Evolutionary conservation across 768 basidiomycete species (phyloP).

Genomic region (Hericium rajendrae): DNA sequence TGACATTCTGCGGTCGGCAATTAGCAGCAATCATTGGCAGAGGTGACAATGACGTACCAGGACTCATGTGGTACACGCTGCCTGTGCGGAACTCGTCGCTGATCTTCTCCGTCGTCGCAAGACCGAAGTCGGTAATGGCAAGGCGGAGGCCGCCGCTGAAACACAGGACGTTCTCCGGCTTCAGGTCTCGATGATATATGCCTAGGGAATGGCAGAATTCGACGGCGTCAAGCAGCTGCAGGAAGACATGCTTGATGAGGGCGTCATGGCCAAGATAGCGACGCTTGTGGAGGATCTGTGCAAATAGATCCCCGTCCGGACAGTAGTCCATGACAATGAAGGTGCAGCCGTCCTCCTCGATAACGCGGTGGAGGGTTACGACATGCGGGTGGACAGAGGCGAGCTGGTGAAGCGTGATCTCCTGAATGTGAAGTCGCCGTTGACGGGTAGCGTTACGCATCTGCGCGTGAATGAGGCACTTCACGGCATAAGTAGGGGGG

Average conservation of each 20-base stretch:
- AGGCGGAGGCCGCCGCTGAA: slow-evolving; percentile 68
- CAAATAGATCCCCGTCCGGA: slow-evolving; percentile 83
- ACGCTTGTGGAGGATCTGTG: slow-evolving; percentile 71
- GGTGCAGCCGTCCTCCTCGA: slow-evolving; percentile 73
- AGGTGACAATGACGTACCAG: slow-evolving; percentile 42
- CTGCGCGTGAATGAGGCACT: slow-evolving; percentile 65
- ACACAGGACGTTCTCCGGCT: slow-evolving; percentile 93
- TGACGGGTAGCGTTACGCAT: slow-evolving; percentile 43
- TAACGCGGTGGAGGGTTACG: slow-evolving; percentile 80
- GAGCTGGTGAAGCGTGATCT: slow-evolving; percentile 74
- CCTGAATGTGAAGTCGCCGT: slow-evolving; percentile 69
- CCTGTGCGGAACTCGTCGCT: slow-evolving; percentile 90
- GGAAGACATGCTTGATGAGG: slow-evolving; percentile 83
- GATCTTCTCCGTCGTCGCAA: slow-evolving; percentile 79
- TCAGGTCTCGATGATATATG: slow-evolving; percentile 94
- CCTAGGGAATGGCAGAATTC: slow-evolving; percentile 86
- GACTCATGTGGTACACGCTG: slow-evolving; percentile 98
- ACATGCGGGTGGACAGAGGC: slow-evolving; percentile 71
- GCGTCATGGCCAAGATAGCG: slow-evolving; percentile 78
- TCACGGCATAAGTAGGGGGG: slow-evolving; percentile 72
- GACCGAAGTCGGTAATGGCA: slow-evolving; percentile 90
- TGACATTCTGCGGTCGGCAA: slow-evolving; percentile 65
- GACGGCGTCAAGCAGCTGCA: slow-evolving; percentile 89
- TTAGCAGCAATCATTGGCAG: slow-evolving; percentile 11
- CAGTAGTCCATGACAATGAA: slow-evolving; percentile 95